Evolutionary conservation across 495 filamentous ascomycete genomes (phyloP).

Genomic region (Hyaloscypha finlandica): DNA sequence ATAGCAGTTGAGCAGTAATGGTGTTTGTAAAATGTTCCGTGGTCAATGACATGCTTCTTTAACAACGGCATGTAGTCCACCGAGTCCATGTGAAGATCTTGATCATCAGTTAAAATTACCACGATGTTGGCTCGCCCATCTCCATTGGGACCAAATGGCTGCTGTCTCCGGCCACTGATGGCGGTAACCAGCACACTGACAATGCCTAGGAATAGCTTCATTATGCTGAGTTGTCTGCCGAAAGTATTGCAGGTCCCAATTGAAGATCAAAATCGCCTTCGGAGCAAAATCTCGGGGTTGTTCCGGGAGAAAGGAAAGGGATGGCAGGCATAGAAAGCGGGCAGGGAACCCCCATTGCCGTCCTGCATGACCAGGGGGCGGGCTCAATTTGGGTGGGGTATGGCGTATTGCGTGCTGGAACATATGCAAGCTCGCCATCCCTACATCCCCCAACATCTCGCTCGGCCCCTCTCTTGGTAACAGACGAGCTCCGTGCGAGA

Average conservation of each 20-base stretch:
- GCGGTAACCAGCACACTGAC: neutral
- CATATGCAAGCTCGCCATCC: neutral
- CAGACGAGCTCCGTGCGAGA: neutral
- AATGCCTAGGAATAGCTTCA: neutral
- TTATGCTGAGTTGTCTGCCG: neutral
- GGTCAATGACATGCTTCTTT: constrained; percentile 46
- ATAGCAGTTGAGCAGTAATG: constrained; percentile 61
- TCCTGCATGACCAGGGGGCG: neutral
- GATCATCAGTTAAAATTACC: constrained; percentile 63
- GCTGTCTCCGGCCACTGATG: neutral
- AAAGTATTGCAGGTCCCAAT: neutral
- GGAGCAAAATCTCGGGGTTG: neutral
- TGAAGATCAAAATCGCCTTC: neutral
- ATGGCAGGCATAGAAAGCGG: neutral
- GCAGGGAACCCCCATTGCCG: neutral
- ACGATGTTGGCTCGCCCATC: constrained; percentile 47
- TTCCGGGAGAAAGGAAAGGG: neutral
- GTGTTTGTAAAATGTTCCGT: constrained; percentile 52
- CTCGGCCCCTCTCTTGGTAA: neutral
- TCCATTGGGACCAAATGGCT: neutral
- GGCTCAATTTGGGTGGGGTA: neutral
- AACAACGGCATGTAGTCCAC: constrained; percentile 56
- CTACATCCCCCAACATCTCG: neutral
- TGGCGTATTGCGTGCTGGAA: neutral
- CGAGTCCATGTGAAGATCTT: constrained; percentile 57